phyloP scores from a whole-genome alignment of 139 green algal genomes.

The Nannochloris sp. region DNA sequence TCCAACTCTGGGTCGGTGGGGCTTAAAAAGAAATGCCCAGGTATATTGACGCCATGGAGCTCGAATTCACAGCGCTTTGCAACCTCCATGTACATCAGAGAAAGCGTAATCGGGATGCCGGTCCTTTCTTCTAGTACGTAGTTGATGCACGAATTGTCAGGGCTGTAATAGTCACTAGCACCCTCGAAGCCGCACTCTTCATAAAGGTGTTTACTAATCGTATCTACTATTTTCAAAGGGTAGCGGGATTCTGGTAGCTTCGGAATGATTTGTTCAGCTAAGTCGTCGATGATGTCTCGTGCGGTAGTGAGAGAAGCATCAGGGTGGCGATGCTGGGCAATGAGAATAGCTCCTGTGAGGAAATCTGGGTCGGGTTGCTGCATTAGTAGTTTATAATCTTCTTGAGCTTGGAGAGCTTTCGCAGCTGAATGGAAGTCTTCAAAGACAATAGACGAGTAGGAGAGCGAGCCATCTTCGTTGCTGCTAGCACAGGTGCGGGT shows the following conservation, averaged over 20 bases:
- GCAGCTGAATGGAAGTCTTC: background rate
- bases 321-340: constrained; percentile 19
- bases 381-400: constrained; percentile 21
- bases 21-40: constrained; percentile 53
- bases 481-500: too few species aligned
- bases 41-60: constrained; percentile 46
- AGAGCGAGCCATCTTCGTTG: too few species aligned
- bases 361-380: constrained; percentile 1
- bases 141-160: constrained; percentile 56
- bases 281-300: constrained; percentile 16
- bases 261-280: constrained; percentile 7
- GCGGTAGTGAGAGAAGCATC: background rate
- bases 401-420: constrained; percentile 4
- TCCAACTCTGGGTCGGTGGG: constrained; percentile 6
- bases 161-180: constrained; percentile 44
- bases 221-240: constrained; percentile 14
- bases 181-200: constrained; percentile 9
- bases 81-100: constrained; percentile 54
- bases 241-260: constrained; percentile 5
- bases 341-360: constrained; percentile 4
- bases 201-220: constrained; percentile 22
- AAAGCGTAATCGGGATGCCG: constrained; percentile 56
- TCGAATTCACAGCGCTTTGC: constrained; percentile 20
- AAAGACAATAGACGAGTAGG: too few species aligned
- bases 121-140: constrained; percentile 31